Percentiles rank a stretch among this genome's conserved stretches.
These are phyloP conservation scores for Thymus quinquecostatus DNA, from an alignment of 257 asterid species.

Conservation along the genomic window DNA sequence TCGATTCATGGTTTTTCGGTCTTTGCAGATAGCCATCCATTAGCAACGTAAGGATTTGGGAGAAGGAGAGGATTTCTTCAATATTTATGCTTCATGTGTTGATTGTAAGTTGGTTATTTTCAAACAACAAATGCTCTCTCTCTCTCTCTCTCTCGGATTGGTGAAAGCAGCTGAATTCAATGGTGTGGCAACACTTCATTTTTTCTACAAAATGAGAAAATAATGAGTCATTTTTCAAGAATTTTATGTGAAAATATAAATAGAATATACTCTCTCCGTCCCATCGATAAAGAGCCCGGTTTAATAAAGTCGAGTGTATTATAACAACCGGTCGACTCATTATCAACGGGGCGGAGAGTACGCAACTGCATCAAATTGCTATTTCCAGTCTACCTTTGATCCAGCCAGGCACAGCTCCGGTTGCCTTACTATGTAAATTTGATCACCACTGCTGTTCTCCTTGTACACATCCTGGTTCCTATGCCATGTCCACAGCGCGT, in stretches of 20 bases:
- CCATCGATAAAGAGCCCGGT: too few relatives aligned
- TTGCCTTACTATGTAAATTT: slow-evolving; percentile 77
- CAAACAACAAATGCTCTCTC: too few relatives aligned
- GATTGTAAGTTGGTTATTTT: neutral
- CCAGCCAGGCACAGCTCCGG: slow-evolving; percentile 58
- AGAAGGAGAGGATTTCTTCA: neutral
- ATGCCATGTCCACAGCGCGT: slow-evolving; percentile 97
- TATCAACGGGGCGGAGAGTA: too few relatives aligned
- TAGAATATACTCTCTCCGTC: too few relatives aligned
- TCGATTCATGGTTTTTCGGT: neutral
- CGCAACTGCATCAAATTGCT: too few relatives aligned
- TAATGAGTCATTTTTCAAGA: too few relatives aligned
- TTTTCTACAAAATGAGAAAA: neutral
- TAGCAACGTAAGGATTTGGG: too few relatives aligned
- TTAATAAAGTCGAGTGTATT: too few relatives aligned
- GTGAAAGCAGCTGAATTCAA: slow-evolving; percentile 13
- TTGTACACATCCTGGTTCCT: slow-evolving; percentile 76
- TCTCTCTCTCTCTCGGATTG: too few relatives aligned
- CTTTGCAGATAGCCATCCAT: neutral
- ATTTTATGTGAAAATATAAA: too few relatives aligned
- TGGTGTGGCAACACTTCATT: neutral
- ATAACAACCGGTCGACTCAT: too few relatives aligned
- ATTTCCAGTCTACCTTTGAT: slow-evolving; percentile 9
- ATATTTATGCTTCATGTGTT: neutral
- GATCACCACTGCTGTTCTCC: slow-evolving; percentile 66